These are phyloP conservation scores for Pestalotiopsis sp. DNA, from an alignment of 2,329 filamentous ascomycete genomes.

Conservation along the genomic window DNA sequence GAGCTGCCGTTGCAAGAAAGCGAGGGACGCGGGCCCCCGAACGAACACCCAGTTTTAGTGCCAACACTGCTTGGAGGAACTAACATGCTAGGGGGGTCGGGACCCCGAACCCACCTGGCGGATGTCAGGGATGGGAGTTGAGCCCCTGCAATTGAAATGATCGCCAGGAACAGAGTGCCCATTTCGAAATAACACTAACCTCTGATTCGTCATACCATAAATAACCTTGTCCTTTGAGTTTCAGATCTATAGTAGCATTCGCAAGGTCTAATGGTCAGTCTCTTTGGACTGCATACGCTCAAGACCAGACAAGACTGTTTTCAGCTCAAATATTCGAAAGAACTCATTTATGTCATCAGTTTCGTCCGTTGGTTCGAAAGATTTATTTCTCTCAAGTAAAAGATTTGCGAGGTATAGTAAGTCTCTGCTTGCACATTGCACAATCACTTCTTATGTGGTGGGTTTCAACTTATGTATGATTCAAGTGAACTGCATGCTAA, in stretches of 20 bases:
- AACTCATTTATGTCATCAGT: too few species aligned
- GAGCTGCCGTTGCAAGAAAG: neutral
- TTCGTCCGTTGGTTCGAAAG: too few species aligned
- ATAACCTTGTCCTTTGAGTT: neutral
- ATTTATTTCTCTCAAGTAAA: too few species aligned
- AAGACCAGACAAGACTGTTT: too few species aligned
- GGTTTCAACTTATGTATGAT: too few species aligned
- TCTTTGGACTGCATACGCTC: too few species aligned
- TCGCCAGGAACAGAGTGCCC: slow-evolving; percentile 4
- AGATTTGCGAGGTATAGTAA: too few species aligned
- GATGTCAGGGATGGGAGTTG: neutral
- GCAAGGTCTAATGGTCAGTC: neutral
- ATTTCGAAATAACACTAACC: neutral
- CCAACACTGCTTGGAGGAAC: neutral
- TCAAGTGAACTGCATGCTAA: too few species aligned
- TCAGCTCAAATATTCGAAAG: too few species aligned
- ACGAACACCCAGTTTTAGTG: too few species aligned
- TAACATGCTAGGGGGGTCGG: neutral
- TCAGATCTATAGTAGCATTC: slow-evolving; percentile 4
- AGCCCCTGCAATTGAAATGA: neutral
- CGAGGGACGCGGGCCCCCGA: neutral
- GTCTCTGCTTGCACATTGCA: too few species aligned
- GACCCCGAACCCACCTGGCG: neutral
- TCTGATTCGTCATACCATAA: slow-evolving; percentile 1
- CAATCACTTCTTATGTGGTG: too few species aligned